Conservation (phyloP, 768 basidiomycete species). For the Hygrophoropsis aurantiaca region DNA sequence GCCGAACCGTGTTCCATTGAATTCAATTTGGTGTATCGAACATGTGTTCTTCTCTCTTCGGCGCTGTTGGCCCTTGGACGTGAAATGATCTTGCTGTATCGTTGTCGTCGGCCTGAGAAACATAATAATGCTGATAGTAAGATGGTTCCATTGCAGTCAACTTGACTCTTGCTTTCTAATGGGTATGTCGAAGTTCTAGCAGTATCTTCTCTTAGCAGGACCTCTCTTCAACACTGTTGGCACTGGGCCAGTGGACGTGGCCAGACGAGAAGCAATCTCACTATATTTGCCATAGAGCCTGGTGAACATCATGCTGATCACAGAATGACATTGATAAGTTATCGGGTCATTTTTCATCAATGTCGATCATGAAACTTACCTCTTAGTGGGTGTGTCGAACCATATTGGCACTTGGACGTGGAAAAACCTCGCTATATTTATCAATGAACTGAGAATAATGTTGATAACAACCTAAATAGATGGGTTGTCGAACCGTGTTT, state of each 20-base stretch:
- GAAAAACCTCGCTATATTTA: neutral
- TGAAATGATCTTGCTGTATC: too few relatives aligned
- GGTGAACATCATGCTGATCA: neutral
- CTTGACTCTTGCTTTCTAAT: too few relatives aligned
- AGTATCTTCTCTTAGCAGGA: neutral
- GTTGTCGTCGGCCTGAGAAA: neutral
- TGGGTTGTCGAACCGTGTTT: neutral
- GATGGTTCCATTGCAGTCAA: too few relatives aligned
- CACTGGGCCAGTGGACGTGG: neutral
- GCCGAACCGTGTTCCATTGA: too few relatives aligned
- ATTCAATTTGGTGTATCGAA: too few relatives aligned
- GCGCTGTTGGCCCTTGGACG: too few relatives aligned
- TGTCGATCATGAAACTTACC: constrained; percentile 15
- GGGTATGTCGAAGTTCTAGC: too few relatives aligned
- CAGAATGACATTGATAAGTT: neutral
- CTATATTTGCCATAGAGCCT: neutral
- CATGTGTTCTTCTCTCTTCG: too few relatives aligned
- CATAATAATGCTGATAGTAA: too few relatives aligned
- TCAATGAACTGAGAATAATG: neutral
- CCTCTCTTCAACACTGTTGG: neutral
- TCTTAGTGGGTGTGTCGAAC: neutral
- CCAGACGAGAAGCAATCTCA: neutral
- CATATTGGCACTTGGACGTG: too few relatives aligned
- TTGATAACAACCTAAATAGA: neutral
- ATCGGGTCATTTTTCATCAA: constrained; percentile 14